Conservation (phyloP, 306 rosid genomes). For the Corylus avellana region DNA sequence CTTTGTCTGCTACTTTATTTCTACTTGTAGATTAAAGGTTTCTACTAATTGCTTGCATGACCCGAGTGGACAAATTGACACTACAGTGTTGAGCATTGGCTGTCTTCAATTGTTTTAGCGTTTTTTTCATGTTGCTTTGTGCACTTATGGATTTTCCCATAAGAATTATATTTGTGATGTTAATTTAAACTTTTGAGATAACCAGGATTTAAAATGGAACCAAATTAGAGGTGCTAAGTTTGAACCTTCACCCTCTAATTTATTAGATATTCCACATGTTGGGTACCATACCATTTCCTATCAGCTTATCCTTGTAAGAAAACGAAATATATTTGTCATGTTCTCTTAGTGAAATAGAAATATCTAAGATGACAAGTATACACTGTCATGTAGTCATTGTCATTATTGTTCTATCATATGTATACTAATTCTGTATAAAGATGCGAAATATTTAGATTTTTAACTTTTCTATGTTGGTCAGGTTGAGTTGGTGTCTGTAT, state of each 20-base stretch:
- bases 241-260: no score
- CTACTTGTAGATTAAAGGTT: background rate
- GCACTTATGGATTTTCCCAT: background rate
- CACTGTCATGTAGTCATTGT: background rate
- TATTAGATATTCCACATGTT: no score
- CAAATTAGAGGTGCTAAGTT: no score
- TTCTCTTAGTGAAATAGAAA: background rate
- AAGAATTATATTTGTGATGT: background rate
- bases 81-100: background rate
- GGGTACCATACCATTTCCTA: no score
- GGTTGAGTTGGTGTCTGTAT: background rate
- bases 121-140: background rate
- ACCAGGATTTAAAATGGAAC: no score
- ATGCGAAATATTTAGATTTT: background rate
- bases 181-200: no score
- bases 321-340: background rate
- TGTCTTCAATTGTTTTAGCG: background rate
- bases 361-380: background rate
- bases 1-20: no score
- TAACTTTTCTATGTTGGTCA: background rate
- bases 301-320: no score
- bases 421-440: background rate
- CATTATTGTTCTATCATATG: background rate
- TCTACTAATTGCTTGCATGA: background rate
- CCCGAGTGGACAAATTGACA: background rate